Base-by-base conservation (phyloP, 345 rosid species). In the Isatis tinctoria region DNA sequence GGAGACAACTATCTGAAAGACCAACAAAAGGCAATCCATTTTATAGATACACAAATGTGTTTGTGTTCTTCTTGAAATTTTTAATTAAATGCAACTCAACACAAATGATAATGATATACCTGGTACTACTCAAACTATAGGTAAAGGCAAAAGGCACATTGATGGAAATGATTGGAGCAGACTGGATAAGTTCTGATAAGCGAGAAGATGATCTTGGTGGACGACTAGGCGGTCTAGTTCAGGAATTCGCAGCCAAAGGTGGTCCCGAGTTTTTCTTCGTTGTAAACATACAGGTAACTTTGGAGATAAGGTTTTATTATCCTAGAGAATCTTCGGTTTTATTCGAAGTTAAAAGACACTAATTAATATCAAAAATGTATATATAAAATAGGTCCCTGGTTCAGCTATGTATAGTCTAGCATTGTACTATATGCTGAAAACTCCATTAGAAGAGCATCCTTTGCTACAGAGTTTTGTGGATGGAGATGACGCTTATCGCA, bases 81-180 rank as follows among this genome's bases (percentile, higher is more conserved):
- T 47, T 7, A 8, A 18, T 26, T 10, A 48, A 14, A 32, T 20
- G 26, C 47, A 37, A 49, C 2, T 2, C 5, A 26, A 37, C 10
- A 53, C 24, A 10, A 45, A 32, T 18, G 67, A 16, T 56, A 10
- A 49, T 64, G 62, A 40, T 68, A 30, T n/a, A n/a, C n/a, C 11
- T 60, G 67, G 53, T 39, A 28, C 58, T 18, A 43, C 22, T 48
- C 36, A 27, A 22, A 64, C 49, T 3, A 6, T 78, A 95, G 98
- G 51, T 83, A 32, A 95, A 85, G 72, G 98, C 96, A 65, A 82
- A 79, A 27, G 73, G 83, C 62, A 87, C 97, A 9, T 53, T 89
- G 83, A 87, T 84, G 92, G 89, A 88, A 84, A 79, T 95, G 91
- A 79, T 92, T 44, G 99, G 98, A n/a, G 97, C 96, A 12, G 99